A percentile compares a stretch with the other conserved stretches of the same genome.
phyloP scores from a whole-genome alignment of 495 filamentous ascomycete genomes.

The Podospora bellae-mahoneyi region DNA sequence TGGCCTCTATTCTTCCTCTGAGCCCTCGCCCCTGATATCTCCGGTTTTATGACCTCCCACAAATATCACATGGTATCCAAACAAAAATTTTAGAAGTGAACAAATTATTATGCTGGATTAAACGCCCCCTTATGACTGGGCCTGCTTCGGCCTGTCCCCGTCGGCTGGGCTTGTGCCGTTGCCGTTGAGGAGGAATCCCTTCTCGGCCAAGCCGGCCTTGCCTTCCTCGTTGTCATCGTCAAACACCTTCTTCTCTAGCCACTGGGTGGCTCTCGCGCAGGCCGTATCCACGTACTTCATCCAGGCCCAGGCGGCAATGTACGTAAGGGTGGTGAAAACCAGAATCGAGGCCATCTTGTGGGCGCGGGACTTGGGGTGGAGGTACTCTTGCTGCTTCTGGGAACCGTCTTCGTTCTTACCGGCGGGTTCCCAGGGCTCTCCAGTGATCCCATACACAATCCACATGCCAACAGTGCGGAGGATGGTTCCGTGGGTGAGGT shows the following conservation, averaged over 20 bases:
- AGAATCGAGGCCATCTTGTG: constrained; percentile 30
- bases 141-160: background rate
- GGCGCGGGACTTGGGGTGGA: constrained; percentile 40
- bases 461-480: constrained; percentile 59
- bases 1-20: background rate
- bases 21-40: background rate
- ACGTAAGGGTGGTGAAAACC: constrained; percentile 48
- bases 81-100: background rate
- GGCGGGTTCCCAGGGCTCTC: constrained; percentile 43
- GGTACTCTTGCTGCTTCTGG: constrained; percentile 24
- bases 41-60: background rate
- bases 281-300: constrained; percentile 61
- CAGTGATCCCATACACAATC: constrained; percentile 59
- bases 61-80: background rate
- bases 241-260: constrained; percentile 56
- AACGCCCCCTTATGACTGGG: background rate
- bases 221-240: constrained; percentile 41
- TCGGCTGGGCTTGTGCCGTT: constrained; percentile 16
- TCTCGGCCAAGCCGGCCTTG: constrained; percentile 27
- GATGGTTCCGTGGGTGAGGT: constrained; percentile 62
- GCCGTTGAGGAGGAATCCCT: constrained; percentile 26
- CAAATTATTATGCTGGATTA: background rate
- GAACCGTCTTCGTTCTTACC: constrained; percentile 34
- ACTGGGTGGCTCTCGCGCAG: constrained; percentile 58
- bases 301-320: constrained; percentile 58